Evolutionary conservation across 441 rosid genomes (phyloP).

Genomic region (Bocquillonia castaneifolia): DNA sequence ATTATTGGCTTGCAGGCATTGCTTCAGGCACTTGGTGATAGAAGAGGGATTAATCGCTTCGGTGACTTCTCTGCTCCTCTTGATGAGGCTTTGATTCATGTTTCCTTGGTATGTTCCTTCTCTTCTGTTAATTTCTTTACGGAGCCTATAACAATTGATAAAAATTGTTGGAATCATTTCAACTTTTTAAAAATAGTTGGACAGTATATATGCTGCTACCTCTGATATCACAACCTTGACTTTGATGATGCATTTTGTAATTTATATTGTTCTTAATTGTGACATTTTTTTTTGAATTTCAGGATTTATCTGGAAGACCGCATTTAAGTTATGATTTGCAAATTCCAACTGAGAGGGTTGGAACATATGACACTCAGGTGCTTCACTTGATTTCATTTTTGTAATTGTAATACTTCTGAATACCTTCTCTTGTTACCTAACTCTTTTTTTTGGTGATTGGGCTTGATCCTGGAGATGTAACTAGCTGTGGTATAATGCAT

Average conservation of each 20-base stretch:
- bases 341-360: slow-evolving; percentile 78
- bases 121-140: no score
- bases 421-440: neutral
- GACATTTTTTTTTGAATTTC: slow-evolving; percentile 18
- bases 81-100: slow-evolving; percentile 86
- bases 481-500: neutral
- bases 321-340: slow-evolving; percentile 69
- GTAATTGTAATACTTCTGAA: neutral
- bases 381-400: slow-evolving; percentile 8
- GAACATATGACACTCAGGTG: slow-evolving; percentile 92
- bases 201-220: neutral
- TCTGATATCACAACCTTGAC: neutral
- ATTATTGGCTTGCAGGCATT: slow-evolving; percentile 43
- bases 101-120: slow-evolving; percentile 68
- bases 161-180: neutral
- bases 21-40: slow-evolving; percentile 84
- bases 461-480: neutral
- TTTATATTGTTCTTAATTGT: neutral
- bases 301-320: slow-evolving; percentile 87
- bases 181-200: no score
- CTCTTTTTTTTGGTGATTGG: neutral
- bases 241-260: neutral
- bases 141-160: no score
- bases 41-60: slow-evolving; percentile 84
- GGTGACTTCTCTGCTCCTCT: slow-evolving; percentile 95